Base-by-base conservation (phyloP, 129 eudicot genomes). In the Centaurea solstitialis region DNA sequence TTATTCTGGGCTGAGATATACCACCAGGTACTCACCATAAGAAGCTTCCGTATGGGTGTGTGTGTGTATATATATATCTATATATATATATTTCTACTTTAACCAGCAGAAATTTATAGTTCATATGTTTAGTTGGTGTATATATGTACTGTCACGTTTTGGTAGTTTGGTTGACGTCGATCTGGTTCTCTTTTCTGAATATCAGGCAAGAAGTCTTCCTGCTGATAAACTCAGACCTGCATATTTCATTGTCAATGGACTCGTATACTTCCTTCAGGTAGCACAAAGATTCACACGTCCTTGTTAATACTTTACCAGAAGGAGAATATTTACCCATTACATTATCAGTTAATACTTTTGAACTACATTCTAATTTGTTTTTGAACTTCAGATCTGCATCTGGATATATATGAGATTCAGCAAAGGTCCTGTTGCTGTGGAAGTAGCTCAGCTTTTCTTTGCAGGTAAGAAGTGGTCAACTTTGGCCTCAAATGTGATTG, bases 1-100 rank as follows among this genome's bases (percentile, higher is more conserved):
- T 83, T 93, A 70, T 91, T 93, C 75, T 93, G 98, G 98, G 98
- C 98, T 37, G 97, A 93, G 83, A 93, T 93, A 84, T 93, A 91
- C 78, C 90, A 91, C 80, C 94, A 91, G 98, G 98, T 91, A 80
- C 70, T 62, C 37, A 18, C 68, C 73, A 21, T 64, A 7, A 22
- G 30, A 28, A 72, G 22, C 30, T 68, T 45, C 37, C 35, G 1
- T 26, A 26, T 26, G 30, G 1, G 30, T 26, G 30, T 26, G 30
- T 26, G 30, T 26, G 30, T 26, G 2, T 26, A 26, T 26, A 26
- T 26, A 26, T 26, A 26, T 26, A 23, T 12, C 47, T 40, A 0
- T 15, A 23, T 12, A 64, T 40, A 1, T 15, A 6, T 71, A 4
- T 79, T 4, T 40, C 15, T 7, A 38, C 26, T 11, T 73, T 62